These are phyloP conservation scores for Stachybotrys echinatus DNA, from an alignment of 2,329 filamentous ascomycete genomes.

Conservation along the genomic window DNA sequence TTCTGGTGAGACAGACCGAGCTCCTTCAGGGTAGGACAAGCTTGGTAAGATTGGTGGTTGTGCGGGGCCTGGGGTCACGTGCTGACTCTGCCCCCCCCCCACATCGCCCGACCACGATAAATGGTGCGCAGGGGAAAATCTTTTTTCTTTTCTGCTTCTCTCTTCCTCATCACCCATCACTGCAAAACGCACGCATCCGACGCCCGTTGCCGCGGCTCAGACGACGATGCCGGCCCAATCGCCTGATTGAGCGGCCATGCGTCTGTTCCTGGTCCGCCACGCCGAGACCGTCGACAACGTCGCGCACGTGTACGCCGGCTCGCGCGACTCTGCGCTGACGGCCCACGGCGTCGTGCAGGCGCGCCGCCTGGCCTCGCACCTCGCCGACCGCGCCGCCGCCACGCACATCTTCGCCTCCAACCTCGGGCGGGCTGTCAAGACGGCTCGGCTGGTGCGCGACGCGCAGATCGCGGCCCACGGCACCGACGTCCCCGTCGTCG, in stretches of 20 bases:
- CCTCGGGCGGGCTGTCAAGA: conserved; percentile 66
- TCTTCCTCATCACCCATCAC: too few species aligned
- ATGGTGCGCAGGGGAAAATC: too few species aligned
- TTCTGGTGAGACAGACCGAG: too few species aligned
- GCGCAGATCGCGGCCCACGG: conserved; percentile 36
- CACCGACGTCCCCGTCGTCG: conserved; percentile 11
- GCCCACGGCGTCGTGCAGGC: conserved; percentile 78
- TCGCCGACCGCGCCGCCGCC: conserved; percentile 38
- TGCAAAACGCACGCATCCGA: too few species aligned
- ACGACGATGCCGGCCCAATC: conserved; percentile 1
- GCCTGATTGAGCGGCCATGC: conserved; percentile 22
- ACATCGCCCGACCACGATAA: too few species aligned
- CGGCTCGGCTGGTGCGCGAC: conserved; percentile 60
- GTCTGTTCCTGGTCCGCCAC: conserved; percentile 74
- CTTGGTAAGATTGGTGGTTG: too few species aligned
- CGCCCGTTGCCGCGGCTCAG: too few species aligned
- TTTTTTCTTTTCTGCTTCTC: too few species aligned
- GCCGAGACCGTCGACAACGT: conserved; percentile 91
- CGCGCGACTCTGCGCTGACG: conserved; percentile 74
- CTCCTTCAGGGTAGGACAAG: too few species aligned
- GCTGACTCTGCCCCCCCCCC: too few species aligned
- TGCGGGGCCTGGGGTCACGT: too few species aligned
- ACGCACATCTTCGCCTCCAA: conserved; percentile 74
- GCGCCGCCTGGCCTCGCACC: conserved; percentile 61
- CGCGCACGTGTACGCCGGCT: conserved; percentile 70